Conservation (phyloP, 257 asterid genomes). For the Solanum appendiculatum region DNA sequence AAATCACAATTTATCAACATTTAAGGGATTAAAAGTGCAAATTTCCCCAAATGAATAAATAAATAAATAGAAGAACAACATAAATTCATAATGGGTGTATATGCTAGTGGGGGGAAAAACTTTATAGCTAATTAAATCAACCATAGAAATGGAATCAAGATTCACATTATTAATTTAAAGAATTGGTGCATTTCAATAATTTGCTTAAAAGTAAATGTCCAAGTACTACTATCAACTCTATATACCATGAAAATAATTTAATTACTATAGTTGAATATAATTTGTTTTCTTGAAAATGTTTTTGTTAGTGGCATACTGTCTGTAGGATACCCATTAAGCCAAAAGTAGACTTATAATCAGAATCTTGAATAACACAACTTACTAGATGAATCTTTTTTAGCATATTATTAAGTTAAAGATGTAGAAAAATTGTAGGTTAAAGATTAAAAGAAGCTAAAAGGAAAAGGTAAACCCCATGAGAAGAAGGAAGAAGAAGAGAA, state of each 20-base stretch:
- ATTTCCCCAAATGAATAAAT: no score
- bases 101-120: neutral
- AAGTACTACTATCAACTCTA: slow-evolving; percentile 4
- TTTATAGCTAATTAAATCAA: neutral
- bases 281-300: neutral
- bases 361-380: slow-evolving; percentile 1
- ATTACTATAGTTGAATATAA: neutral
- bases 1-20: neutral
- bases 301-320: neutral
- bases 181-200: neutral
- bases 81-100: slow-evolving; percentile 25
- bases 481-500: slow-evolving; percentile 41
- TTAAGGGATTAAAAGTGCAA: neutral
- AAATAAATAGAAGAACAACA: neutral
- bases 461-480: slow-evolving; percentile 14
- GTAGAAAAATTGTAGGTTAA: slow-evolving; percentile 23
- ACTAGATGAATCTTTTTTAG: slow-evolving; percentile 21
- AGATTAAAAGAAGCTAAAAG: slow-evolving; percentile 9
- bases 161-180: neutral
- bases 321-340: neutral
- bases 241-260: neutral
- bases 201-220: neutral
- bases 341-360: neutral
- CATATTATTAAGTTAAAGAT: neutral
- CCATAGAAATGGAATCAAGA: slow-evolving; percentile 4